Evolutionary conservation across 1,284 basidiomycete genomes (phyloP).

Genomic region (Ganoderma boninense): DNA sequence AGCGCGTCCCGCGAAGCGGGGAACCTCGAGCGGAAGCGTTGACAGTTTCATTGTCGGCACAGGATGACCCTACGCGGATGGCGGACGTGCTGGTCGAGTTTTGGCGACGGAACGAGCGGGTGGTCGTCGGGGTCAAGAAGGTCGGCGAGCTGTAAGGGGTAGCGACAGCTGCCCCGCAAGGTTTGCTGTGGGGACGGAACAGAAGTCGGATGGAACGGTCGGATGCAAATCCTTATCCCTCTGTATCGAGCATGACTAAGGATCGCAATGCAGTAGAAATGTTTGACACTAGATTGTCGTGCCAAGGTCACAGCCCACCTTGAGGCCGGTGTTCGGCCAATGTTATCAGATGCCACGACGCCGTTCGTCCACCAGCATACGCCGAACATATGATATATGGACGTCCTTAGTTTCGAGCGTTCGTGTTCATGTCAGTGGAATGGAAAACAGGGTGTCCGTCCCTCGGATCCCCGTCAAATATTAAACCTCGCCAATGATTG

Average conservation of each 20-base stretch:
- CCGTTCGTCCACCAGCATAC: neutral
- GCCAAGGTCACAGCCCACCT: neutral
- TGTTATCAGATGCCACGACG: too few relatives aligned
- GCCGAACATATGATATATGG: neutral
- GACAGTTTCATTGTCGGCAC: constrained; percentile 11
- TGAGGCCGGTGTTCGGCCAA: neutral
- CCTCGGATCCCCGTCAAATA: neutral
- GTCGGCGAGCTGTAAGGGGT: constrained; percentile 71
- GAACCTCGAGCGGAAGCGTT: neutral
- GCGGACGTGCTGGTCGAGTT: constrained; percentile 89
- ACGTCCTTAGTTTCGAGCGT: neutral
- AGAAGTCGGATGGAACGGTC: neutral
- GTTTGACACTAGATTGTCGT: neutral
- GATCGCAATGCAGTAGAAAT: neutral
- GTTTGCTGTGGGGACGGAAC: neutral
- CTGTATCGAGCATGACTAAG: neutral
- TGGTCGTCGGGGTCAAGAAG: constrained; percentile 79
- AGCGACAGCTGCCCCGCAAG: neutral
- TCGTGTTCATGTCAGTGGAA: neutral
- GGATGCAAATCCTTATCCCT: neutral
- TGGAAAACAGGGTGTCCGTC: neutral
- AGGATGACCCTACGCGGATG: constrained; percentile 87
- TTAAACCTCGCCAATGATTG: too few relatives aligned
- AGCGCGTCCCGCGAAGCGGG: neutral
- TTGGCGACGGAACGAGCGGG: constrained; percentile 89